These are phyloP conservation scores for Ehretia macrophylla DNA, from an alignment of 257 asterid genomes.

Conservation along the genomic window DNA sequence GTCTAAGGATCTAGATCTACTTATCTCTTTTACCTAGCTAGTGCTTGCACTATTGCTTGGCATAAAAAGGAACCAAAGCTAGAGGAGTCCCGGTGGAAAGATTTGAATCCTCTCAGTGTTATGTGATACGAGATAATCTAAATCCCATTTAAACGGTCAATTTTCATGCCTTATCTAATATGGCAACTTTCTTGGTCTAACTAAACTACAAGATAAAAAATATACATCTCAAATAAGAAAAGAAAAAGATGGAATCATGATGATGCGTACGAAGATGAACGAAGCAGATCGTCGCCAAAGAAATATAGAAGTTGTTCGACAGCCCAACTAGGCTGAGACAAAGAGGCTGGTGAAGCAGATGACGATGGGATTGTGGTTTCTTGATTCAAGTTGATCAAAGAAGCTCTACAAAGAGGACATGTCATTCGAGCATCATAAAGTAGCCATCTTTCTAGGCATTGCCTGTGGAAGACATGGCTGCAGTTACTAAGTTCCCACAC, in stretches of 20 bases:
- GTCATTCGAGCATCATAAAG: conserved; percentile 45
- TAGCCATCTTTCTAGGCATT: conserved; percentile 66
- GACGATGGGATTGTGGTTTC: conserved; percentile 13
- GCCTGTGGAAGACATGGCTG: conserved; percentile 68
- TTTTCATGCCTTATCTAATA: too few relatives aligned
- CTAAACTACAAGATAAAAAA: neutral
- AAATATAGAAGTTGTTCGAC: conserved; percentile 68
- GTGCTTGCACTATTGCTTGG: too few relatives aligned
- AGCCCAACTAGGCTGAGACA: conserved; percentile 65
- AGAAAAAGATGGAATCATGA: conserved; percentile 4
- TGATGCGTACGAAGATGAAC: conserved; percentile 9
- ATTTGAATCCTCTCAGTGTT: too few relatives aligned
- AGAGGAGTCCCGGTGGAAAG: too few relatives aligned
- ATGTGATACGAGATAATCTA: too few relatives aligned
- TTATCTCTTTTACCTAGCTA: too few relatives aligned
- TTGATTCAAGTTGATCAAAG: conserved; percentile 23
- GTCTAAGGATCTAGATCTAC: too few relatives aligned
- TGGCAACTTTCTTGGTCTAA: too few relatives aligned
- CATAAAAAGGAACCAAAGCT: too few relatives aligned
- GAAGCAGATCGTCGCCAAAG: conserved; percentile 70
- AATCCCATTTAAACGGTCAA: too few relatives aligned
- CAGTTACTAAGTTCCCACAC: conserved; percentile 67
- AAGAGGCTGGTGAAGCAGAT: neutral
- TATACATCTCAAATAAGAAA: neutral
- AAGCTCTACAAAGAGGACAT: conserved; percentile 66